Conservation (phyloP, 2,329 filamentous ascomycete species). For the Hypoxylon sp. region DNA sequence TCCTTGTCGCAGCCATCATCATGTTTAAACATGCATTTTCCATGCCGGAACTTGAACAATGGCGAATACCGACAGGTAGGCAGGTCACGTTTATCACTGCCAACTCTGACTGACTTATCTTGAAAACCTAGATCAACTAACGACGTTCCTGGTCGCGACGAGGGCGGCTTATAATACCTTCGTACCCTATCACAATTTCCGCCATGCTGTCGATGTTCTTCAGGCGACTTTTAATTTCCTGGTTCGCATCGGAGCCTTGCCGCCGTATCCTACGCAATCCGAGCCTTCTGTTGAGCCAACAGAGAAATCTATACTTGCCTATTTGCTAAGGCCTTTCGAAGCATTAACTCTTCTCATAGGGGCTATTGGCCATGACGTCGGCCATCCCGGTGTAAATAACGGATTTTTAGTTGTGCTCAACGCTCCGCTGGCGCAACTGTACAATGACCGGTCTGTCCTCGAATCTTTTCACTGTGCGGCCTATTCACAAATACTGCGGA, state of each 20-base stretch:
- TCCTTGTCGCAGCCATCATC: slow-evolving; percentile 83
- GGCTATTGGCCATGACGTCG: slow-evolving; percentile 98
- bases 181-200: slow-evolving; percentile 98
- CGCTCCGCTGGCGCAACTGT: slow-evolving; percentile 91
- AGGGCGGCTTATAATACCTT: slow-evolving; percentile 96
- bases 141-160: slow-evolving; percentile 87
- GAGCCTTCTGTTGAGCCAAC: slow-evolving; percentile 47
- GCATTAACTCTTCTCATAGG: slow-evolving; percentile 90
- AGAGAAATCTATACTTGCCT: slow-evolving; percentile 74
- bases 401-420: slow-evolving; percentile 94
- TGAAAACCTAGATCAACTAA: slow-evolving; percentile 75
- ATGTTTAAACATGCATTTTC: slow-evolving; percentile 92
- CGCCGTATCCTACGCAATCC: slow-evolving; percentile 68
- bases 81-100: slow-evolving; percentile 41
- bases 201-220: slow-evolving; percentile 94
- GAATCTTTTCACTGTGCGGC: slow-evolving; percentile 98
- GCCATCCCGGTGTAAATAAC: slow-evolving; percentile 98
- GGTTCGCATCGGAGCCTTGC: slow-evolving; percentile 80
- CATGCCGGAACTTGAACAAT: slow-evolving; percentile 83
- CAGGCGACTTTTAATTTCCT: slow-evolving; percentile 95
- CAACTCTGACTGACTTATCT: slow-evolving; percentile 56
- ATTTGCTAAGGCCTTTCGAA: slow-evolving; percentile 86
- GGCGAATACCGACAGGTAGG: slow-evolving; percentile 82
- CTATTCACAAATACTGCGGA: slow-evolving; percentile 92
- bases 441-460: slow-evolving; percentile 95